Conservation (phyloP, 2,329 filamentous ascomycete genomes). For the Phyllosticta ampelicida region DNA sequence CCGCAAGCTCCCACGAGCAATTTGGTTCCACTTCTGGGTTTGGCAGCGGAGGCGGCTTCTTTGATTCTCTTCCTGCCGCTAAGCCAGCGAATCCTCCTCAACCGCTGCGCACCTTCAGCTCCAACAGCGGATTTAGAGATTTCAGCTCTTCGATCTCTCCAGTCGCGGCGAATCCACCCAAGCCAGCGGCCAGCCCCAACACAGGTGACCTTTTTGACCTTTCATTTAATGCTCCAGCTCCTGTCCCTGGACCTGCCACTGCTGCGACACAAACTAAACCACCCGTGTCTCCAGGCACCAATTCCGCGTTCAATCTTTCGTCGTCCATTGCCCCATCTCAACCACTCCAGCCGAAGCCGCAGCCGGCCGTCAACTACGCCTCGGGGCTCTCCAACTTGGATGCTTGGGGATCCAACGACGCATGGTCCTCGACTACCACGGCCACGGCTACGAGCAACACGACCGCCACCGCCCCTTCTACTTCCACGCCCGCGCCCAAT, state of each 20-base stretch:
- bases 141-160: constrained; percentile 56
- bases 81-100: constrained; percentile 33
- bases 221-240: constrained; percentile 25
- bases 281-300: constrained; percentile 24
- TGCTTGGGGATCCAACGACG: constrained; percentile 73
- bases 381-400: constrained; percentile 47
- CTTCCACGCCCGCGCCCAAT: constrained; percentile 23
- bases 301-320: constrained; percentile 77
- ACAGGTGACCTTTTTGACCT: constrained; percentile 78
- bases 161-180: constrained; percentile 32
- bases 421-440: constrained; percentile 61
- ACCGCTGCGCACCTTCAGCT: constrained; percentile 40
- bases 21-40: constrained; percentile 31
- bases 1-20: constrained; percentile 27
- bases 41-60: constrained; percentile 68
- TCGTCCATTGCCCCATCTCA: constrained; percentile 33
- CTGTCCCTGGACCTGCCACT: constrained; percentile 20
- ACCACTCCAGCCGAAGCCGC: constrained; percentile 19
- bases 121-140: constrained; percentile 47
- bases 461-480: constrained; percentile 21
- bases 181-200: constrained; percentile 29
- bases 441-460: constrained; percentile 44
- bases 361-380: constrained; percentile 20
- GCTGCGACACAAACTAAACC: constrained; percentile 17
- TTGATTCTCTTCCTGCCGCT: constrained; percentile 55